Evolutionary conservation across 2,329 filamentous ascomycete genomes (phyloP).

Genomic region (Tetracladium maxilliforme): DNA sequence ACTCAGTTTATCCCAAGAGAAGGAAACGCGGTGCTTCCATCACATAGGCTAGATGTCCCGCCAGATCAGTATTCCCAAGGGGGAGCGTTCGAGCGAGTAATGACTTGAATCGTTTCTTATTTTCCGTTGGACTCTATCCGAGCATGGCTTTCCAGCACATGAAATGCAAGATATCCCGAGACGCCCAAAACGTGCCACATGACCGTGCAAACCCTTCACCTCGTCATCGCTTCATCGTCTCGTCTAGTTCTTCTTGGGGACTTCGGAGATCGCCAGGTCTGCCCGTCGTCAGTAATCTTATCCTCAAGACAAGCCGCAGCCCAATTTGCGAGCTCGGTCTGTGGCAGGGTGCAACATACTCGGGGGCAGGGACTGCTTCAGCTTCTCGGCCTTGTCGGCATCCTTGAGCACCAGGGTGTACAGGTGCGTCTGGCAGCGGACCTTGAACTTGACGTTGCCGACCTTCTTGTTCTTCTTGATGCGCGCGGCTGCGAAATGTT

Average conservation of each 20-base stretch:
- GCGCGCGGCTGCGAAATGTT: slow-evolving; percentile 50
- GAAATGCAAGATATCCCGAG: too few relatives aligned
- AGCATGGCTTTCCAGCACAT: too few relatives aligned
- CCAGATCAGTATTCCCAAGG: too few relatives aligned
- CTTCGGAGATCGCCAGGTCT: slow-evolving; percentile 44
- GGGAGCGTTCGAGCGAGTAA: too few relatives aligned
- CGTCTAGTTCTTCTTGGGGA: slow-evolving; percentile 43
- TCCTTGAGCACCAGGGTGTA: slow-evolving; percentile 99
- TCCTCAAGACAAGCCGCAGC: not conserved
- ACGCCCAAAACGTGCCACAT: slow-evolving; percentile 1
- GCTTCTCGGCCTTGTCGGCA: slow-evolving; percentile 98
- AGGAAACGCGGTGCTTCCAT: too few relatives aligned
- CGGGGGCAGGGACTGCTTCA: slow-evolving; percentile 96
- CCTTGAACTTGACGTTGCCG: slow-evolving; percentile 99
- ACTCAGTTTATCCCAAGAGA: too few relatives aligned
- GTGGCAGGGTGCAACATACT: slow-evolving; percentile 46
- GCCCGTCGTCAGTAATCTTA: slow-evolving; percentile 6
- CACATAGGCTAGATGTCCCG: too few relatives aligned
- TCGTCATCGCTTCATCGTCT: slow-evolving; percentile 9
- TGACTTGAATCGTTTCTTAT: too few relatives aligned
- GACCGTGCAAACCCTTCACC: slow-evolving; percentile 1
- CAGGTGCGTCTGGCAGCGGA: slow-evolving; percentile 90
- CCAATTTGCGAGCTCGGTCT: not conserved
- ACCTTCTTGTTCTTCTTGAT: slow-evolving; percentile 92
- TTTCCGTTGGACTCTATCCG: too few relatives aligned